These are phyloP conservation scores for Sicyos baderoa DNA, from an alignment of 306 rosid species.

Conservation along the genomic window DNA sequence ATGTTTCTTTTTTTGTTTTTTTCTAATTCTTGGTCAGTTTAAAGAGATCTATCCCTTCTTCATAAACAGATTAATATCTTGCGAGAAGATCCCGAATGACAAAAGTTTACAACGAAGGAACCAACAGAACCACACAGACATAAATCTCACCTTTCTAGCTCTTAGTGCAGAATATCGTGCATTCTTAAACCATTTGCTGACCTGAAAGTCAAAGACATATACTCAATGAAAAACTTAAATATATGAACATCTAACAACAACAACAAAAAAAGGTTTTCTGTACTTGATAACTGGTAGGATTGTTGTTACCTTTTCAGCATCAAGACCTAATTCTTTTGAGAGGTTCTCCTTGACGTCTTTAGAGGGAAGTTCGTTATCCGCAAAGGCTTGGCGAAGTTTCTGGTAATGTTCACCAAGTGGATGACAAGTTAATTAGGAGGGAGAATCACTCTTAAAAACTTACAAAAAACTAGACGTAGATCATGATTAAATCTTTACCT, in stretches of 20 bases:
- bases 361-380: constrained; percentile 75
- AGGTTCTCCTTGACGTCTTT: constrained; percentile 56
- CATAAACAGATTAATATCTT: neutral
- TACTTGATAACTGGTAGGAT: neutral
- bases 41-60: neutral
- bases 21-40: neutral
- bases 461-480: neutral
- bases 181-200: constrained; percentile 94
- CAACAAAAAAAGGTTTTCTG: neutral
- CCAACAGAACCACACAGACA: neutral
- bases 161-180: constrained; percentile 76
- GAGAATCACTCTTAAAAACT: neutral
- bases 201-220: constrained; percentile 39
- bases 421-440: neutral
- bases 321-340: constrained; percentile 76
- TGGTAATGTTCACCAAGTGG: constrained; percentile 29
- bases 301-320: constrained; percentile 51
- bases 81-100: neutral
- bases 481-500: constrained; percentile 38
- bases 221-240: neutral
- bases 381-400: constrained; percentile 81
- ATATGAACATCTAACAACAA: neutral
- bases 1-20: neutral
- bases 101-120: neutral
- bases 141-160: constrained; percentile 53